Percentiles rank a stretch among this genome's conserved stretches.
Evolutionary conservation across 148 eudicot genomes (phyloP).

Genomic region (Rhododendron vialii): DNA sequence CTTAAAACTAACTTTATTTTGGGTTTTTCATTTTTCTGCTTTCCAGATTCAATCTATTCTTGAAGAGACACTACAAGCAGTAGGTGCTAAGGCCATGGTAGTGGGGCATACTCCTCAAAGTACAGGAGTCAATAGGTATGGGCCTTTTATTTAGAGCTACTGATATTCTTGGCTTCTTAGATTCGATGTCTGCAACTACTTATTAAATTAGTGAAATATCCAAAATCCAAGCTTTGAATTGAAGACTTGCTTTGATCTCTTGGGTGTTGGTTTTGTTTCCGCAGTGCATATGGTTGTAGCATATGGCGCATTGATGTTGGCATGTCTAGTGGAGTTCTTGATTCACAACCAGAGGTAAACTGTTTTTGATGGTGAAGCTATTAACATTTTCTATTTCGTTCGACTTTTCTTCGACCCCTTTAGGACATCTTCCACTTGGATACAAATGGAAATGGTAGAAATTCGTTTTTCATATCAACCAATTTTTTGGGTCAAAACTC

Average conservation of each 20-base stretch:
- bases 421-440: not conserved
- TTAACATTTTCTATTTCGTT: not conserved
- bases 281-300: conserved; percentile 78
- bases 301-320: conserved; percentile 99
- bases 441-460: not conserved
- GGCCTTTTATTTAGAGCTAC: not conserved
- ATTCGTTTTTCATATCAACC: not conserved
- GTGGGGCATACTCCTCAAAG: conserved; percentile 98
- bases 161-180: not conserved
- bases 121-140: conserved; percentile 82
- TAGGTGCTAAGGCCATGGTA: conserved; percentile 92
- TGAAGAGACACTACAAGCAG: conserved; percentile 59
- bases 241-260: not conserved
- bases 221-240: not conserved
- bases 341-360: conserved; percentile 87
- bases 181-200: not conserved
- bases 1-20: not conserved
- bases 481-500: not conserved
- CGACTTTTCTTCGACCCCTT: not conserved
- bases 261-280: conserved; percentile 3
- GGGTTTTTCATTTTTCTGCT: not conserved
- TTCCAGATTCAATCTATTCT: conserved; percentile 65
- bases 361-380: not conserved
- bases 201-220: not conserved
- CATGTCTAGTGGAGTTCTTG: conserved; percentile 96